Evolutionary conservation across 2,329 filamentous ascomycete species (phyloP), one percentile per base, ranked within the genome.

Genomic region (Fusarium oligoseptatum): DNA sequence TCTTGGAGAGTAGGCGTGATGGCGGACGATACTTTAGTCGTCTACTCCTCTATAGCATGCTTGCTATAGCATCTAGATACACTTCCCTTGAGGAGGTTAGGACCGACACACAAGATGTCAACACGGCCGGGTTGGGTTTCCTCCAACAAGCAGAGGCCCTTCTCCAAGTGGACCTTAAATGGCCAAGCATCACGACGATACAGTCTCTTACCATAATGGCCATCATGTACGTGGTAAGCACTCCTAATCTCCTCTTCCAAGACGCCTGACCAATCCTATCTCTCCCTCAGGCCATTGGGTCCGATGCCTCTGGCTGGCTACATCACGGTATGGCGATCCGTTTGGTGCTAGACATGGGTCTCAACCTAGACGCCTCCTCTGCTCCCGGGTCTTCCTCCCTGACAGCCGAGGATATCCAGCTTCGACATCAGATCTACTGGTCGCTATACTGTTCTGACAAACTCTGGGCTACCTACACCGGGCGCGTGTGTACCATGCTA

Each of bases 401-500:
- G 2, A 29, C 48, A n/a, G 10, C 50, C 1, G 52, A 68, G 15
- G 66, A 68, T 15, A 27, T 56, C 4, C 22, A 17, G 14, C 39
- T 69, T 9, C 62, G 67, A 9, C 45, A 48, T 11, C 67, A 62
- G 12, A 56, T 62, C 1, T 69, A 69, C 15, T 69, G 67, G 67
- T 10, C 67, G 10, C 64, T 69, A 1, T 69, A 62, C 17, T 61
- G 56, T 2, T 57, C 29, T 2, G 67, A 69, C 27, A 69, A 69
- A 11, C 57, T 69, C 6, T 69, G 43, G 17, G 62, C 67, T 12
- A 69, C 62, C 37, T 69, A 69, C 34, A 69, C 62, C 3, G 67
- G 67, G 8, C 48, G 62, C 15, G 67, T 69, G 6, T 69, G 67
- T 39, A 69, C 67, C 48, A 69, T 69, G 67, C 50, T 69, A 17